phyloP scores from a whole-genome alignment of 169 alveolate genomes.

The Nephromyces sp. region DNA sequence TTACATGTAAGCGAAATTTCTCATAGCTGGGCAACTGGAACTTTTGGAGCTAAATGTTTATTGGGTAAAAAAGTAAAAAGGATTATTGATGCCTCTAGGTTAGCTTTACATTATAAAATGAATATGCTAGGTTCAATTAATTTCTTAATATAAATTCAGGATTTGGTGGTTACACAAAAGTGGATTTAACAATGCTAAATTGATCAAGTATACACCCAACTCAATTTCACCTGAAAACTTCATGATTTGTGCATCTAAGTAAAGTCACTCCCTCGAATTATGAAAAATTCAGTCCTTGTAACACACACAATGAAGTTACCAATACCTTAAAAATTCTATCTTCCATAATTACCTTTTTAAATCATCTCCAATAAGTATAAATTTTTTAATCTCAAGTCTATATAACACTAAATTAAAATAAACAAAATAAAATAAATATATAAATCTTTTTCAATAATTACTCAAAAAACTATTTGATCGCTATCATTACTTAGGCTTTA shows the following conservation, averaged over 20 bases:
- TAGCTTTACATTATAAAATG: background rate
- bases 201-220: background rate
- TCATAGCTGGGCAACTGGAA: background rate
- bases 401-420: no score
- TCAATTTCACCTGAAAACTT: background rate
- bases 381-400: no score
- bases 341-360: no score
- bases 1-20: background rate
- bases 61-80: background rate
- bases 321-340: no score
- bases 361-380: no score
- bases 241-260: background rate
- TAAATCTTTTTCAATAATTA: no score
- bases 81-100: background rate
- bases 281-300: no score
- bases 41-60: background rate
- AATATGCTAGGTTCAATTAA: background rate
- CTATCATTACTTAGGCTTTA: no score
- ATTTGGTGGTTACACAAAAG: background rate
- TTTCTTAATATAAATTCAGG: background rate
- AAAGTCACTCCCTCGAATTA: no score
- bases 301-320: no score
- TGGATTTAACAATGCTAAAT: background rate
- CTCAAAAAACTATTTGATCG: no score
- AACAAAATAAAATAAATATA: no score